Base-by-base conservation (phyloP, 768 basidiomycete species). In the Boletus sensibilis region DNA sequence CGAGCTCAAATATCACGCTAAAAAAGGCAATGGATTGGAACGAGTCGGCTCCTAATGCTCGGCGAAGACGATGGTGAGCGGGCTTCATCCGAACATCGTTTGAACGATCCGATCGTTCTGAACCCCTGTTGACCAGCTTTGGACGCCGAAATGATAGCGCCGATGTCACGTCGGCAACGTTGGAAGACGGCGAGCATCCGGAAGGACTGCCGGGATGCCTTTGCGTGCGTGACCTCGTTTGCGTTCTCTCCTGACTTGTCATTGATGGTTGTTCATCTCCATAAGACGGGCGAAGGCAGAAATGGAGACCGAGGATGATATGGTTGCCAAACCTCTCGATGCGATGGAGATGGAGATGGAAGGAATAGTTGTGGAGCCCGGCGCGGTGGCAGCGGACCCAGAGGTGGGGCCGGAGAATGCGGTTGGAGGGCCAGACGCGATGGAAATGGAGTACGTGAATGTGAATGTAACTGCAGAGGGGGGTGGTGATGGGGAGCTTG, bases 51-150 rank as follows among this genome's bases (percentile, higher is more conserved):
- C n/a, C 75, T 80, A 44, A 63, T 84, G 53, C 75, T 96, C 3
- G 88, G 87, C 5, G 91, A 91, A 62, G 78, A 85, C 65, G 68
- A 80, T 61, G 79, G 92, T 93, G 64, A 69, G 83, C 55, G 13
- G n/a, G 33, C 6, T n/a, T 20, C 49, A 20, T 23, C 25, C 18
- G 45, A 45, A 35, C 33, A 6, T 40, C n/a, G 16, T 25, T 14
- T 14, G 14, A 16, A 40, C 25, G 23, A 13, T 43, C 25, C 20
- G 41, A 37, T 31, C 21, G 20, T 39, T n/a, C 57, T 52, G 13
- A 52, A 31, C 6, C 29, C 34, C 16, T 29, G 27, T 37, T 29
- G 50, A 54, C n/a, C 52, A 92, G 91, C 69, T 5, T 63, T 92
- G 46, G 92, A 93, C 60, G 70, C 78, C 14, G 83, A 84, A 49